Conservation (phyloP, 164 flowering plant genomes). For the Houttuynia cordata region DNA sequence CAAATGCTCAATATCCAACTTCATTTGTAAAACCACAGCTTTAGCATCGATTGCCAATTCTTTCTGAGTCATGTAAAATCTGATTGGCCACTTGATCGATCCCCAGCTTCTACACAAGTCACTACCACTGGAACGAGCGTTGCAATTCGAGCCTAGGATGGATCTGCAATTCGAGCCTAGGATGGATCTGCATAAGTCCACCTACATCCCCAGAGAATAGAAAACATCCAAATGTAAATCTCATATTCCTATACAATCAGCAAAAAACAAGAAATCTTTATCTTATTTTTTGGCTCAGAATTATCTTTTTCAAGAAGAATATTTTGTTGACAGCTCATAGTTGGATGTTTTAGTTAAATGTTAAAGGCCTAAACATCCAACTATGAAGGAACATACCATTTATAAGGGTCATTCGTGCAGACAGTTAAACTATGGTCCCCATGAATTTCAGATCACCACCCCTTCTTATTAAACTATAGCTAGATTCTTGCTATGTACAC, state of each 20-base stretch:
- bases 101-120: constrained; percentile 87
- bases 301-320: not conserved
- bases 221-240: not conserved
- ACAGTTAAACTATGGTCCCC: too few species aligned
- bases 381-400: too few species aligned
- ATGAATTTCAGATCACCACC: too few species aligned
- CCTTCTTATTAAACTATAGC: too few species aligned
- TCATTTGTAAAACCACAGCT: constrained; percentile 90
- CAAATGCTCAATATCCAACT: too few species aligned
- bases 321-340: not conserved
- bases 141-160: constrained; percentile 98
- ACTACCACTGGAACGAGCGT: constrained; percentile 87
- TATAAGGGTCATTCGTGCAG: too few species aligned
- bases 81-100: constrained; percentile 62
- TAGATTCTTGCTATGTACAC: too few species aligned
- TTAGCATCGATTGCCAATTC: constrained; percentile 78
- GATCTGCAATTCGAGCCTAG: too few species aligned
- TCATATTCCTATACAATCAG: not conserved
- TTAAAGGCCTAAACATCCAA: too few species aligned
- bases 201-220: constrained; percentile 25
- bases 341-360: too few species aligned
- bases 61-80: constrained; percentile 54
- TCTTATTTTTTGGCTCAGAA: too few species aligned
- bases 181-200: constrained; percentile 98
- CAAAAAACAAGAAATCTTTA: not conserved